Evolutionary conservation across 345 rosid species (phyloP).

Genomic region (Acer saccharum): DNA sequence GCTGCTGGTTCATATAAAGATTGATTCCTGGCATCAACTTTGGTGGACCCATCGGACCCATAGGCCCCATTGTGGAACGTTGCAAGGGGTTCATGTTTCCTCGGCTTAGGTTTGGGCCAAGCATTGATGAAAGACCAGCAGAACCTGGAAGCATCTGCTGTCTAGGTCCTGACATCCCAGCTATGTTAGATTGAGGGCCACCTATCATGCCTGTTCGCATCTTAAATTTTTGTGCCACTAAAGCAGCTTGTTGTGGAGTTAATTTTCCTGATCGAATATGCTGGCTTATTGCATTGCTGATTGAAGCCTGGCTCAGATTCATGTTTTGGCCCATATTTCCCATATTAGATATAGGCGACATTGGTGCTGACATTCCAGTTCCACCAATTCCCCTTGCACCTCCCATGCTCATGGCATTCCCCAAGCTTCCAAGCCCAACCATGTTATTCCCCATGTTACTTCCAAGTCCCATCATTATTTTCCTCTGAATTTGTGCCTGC

Average conservation of each 20-base stretch:
- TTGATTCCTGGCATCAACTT: conserved; percentile 72
- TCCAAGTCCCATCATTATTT: conserved; percentile 70
- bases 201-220: conserved; percentile 44
- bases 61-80: conserved; percentile 53
- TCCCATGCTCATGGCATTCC: conserved; percentile 64
- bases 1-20: conserved; percentile 65
- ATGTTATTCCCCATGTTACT: conserved; percentile 62
- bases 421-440: conserved; percentile 62
- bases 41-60: conserved; percentile 90
- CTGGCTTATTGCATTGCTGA: conserved; percentile 59
- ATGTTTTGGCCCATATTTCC: conserved; percentile 68
- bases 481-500: conserved; percentile 61
- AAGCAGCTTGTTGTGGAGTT: conserved; percentile 36
- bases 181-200: conserved; percentile 59
- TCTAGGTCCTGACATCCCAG: conserved; percentile 66
- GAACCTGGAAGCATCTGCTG: conserved; percentile 71
- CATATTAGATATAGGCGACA: conserved; percentile 59
- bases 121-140: conserved; percentile 59
- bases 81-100: conserved; percentile 61
- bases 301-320: conserved; percentile 56
- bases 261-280: conserved; percentile 53
- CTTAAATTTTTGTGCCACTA: conserved; percentile 38
- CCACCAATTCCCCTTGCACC: conserved; percentile 72
- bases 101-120: conserved; percentile 61
- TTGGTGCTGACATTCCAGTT: conserved; percentile 71